Percentiles rank a stretch among this genome's conserved stretches.
Conservation (phyloP, 129 eudicot genomes). For the Flaveria trinervia region DNA sequence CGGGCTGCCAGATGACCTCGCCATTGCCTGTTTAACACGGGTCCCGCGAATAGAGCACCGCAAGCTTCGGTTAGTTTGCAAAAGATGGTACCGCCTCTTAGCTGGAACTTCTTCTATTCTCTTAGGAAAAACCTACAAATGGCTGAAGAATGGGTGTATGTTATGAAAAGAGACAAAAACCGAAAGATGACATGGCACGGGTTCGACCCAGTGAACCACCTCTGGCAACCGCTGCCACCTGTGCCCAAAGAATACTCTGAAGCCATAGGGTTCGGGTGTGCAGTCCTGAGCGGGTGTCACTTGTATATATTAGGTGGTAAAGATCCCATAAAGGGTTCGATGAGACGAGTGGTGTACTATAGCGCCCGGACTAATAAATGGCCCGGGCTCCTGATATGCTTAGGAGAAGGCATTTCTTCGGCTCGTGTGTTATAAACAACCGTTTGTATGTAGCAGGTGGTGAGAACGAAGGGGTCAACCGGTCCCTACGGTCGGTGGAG, state of each 20-base stretch:
- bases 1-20: conserved; percentile 88
- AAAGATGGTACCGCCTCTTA: conserved; percentile 83
- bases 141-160: conserved; percentile 79
- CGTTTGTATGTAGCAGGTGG: conserved; percentile 86
- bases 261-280: conserved; percentile 78
- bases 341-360: conserved; percentile 76
- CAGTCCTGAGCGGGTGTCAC: conserved; percentile 76
- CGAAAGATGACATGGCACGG: conserved; percentile 76
- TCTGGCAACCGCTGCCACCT: conserved; percentile 81
- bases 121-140: conserved; percentile 57
- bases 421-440: conserved; percentile 76
- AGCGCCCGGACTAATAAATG: conserved; percentile 80
- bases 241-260: conserved; percentile 78
- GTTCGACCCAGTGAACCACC: conserved; percentile 66
- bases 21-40: conserved; percentile 78
- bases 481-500: conserved; percentile 75
- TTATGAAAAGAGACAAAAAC: conserved; percentile 73
- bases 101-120: conserved; percentile 68
- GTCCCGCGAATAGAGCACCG: conserved; percentile 75
- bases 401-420: conserved; percentile 68
- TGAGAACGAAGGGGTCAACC: conserved; percentile 70
- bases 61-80: conserved; percentile 75
- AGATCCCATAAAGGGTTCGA: conserved; percentile 76
- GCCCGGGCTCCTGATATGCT: conserved; percentile 89
- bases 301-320: conserved; percentile 80